These are phyloP conservation scores for Candida ulmi DNA, from an alignment of 805 yeast species.

Conservation along the genomic window DNA sequence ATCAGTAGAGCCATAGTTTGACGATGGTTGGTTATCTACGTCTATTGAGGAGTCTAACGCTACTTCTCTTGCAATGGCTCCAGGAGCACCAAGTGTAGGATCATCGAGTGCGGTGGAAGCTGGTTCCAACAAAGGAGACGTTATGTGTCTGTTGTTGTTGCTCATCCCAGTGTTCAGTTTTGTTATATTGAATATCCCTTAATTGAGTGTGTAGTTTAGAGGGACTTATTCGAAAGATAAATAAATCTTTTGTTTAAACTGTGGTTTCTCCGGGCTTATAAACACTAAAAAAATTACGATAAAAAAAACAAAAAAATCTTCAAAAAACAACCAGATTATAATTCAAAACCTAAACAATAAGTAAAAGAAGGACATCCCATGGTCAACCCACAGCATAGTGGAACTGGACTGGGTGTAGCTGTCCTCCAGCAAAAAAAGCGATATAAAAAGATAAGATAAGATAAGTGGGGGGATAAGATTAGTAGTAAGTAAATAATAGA, in stretches of 20 bases:
- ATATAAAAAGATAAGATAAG: not conserved
- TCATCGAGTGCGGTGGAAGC: slow-evolving; percentile 10
- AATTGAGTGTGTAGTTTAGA: too few species aligned
- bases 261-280: too few species aligned
- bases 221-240: too few species aligned
- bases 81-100: slow-evolving; percentile 13
- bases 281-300: too few species aligned
- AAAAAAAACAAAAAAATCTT: too few species aligned
- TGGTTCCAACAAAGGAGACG: slow-evolving; percentile 2
- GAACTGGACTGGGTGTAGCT: too few species aligned
- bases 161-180: too few species aligned
- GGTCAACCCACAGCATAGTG: too few species aligned
- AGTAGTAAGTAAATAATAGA: not conserved
- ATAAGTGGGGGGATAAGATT: not conserved
- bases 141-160: not conserved
- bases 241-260: too few species aligned
- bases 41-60: slow-evolving; percentile 8
- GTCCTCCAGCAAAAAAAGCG: not conserved
- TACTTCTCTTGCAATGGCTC: slow-evolving; percentile 12
- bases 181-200: too few species aligned
- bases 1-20: slow-evolving; percentile 11
- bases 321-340: slow-evolving; percentile 1
- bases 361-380: not conserved
- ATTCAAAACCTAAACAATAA: slow-evolving; percentile 2
- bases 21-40: slow-evolving; percentile 5